A percentile compares a stretch with the other conserved stretches of the same genome.
phyloP scores from a whole-genome alignment of 306 rosid genomes.

The Ormosia semicastrata region DNA sequence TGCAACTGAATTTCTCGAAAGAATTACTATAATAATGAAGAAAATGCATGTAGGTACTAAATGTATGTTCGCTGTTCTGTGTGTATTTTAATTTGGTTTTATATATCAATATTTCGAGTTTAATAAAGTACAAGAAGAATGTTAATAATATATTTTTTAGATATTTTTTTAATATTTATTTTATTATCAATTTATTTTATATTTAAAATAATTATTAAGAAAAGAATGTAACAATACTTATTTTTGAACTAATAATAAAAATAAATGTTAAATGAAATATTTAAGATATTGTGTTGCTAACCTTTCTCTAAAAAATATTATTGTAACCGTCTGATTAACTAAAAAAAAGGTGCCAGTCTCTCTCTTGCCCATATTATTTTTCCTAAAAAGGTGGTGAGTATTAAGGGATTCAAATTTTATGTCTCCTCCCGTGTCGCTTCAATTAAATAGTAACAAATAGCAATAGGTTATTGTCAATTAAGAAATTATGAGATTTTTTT shows the following conservation, averaged over 20 bases:
- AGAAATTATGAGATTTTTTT: no score
- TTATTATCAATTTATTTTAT: no score
- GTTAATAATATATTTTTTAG: no score
- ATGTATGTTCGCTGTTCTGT: neutral
- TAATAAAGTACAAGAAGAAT: neutral
- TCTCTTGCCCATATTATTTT: neutral
- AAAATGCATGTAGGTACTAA: slow-evolving; percentile 8
- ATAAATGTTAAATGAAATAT: no score
- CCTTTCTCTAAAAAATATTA: no score
- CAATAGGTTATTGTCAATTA: neutral
- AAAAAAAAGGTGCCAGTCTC: neutral
- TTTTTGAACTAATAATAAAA: no score
- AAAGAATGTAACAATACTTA: no score
- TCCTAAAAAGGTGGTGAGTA: neutral
- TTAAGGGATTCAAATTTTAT: neutral
- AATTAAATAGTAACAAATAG: neutral
- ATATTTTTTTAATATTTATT: no score
- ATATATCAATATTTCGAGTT: neutral
- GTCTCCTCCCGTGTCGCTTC: neutral
- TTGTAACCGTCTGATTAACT: no score
- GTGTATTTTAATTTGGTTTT: neutral
- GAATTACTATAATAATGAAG: neutral
- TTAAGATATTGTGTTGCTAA: no score
- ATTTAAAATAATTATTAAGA: no score
- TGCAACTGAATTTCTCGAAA: neutral